Evolutionary conservation across 169 alveolate genomes (phyloP).

Genomic region (Plasmodium cynomolgi): DNA sequence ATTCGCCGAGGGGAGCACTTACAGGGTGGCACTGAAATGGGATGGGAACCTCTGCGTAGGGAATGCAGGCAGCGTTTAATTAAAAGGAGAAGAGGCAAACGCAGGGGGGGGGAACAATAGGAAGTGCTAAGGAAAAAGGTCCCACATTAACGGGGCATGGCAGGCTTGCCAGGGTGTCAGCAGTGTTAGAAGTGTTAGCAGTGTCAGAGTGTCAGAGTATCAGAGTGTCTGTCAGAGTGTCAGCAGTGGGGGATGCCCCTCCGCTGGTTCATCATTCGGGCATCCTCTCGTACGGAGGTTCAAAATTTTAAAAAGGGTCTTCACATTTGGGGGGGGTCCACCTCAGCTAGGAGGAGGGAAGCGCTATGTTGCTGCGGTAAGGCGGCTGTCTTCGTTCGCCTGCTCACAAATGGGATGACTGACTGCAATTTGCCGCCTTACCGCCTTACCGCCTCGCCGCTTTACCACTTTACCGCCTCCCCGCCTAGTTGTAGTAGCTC

Average conservation of each 20-base stretch:
- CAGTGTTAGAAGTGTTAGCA: no score
- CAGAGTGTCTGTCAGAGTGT: no score
- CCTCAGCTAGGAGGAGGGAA: background rate
- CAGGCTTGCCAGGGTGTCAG: no score
- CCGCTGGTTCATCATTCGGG: background rate
- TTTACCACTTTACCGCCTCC: background rate
- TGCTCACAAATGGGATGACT: background rate
- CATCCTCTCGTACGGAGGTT: background rate
- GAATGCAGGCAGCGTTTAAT: background rate
- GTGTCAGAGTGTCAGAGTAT: no score
- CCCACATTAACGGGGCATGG: background rate
- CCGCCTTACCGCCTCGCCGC: background rate
- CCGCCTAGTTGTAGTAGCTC: constrained; percentile 29
- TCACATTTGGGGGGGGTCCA: background rate
- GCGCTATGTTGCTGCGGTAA: background rate
- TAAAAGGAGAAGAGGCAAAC: background rate
- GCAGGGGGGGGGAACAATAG: background rate
- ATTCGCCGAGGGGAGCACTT: background rate
- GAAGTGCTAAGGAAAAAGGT: background rate
- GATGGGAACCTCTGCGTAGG: background rate
- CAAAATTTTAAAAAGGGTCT: background rate
- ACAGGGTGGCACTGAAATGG: background rate
- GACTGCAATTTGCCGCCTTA: no score
- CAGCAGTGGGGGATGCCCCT: background rate
- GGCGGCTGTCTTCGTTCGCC: background rate